Percentiles rank a stretch among this genome's conserved stretches.
Evolutionary conservation across 371 early-diverging fungal genomes (phyloP).

Genomic region (Fennellomyces sp.): DNA sequence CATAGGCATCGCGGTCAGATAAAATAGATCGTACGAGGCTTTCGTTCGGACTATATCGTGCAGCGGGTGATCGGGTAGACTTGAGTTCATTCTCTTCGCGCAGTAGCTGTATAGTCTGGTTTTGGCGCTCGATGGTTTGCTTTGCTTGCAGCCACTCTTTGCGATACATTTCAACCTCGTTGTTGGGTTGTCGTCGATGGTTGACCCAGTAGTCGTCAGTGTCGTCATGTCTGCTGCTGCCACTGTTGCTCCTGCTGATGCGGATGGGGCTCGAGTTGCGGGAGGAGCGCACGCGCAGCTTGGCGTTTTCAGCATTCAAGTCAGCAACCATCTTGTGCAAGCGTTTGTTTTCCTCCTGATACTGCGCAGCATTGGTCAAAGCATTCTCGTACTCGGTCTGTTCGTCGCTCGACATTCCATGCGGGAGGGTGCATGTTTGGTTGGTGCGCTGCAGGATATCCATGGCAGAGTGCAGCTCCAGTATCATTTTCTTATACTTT

Average conservation of each 20-base stretch:
- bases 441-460: constrained; percentile 36
- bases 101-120: constrained; percentile 26
- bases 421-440: constrained; percentile 48
- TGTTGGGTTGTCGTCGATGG: background rate
- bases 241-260: constrained; percentile 9
- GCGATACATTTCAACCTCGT: constrained; percentile 16
- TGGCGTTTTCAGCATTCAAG: constrained; percentile 36
- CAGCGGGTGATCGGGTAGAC: background rate
- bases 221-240: constrained; percentile 15
- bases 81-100: constrained; percentile 13
- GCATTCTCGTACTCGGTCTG: constrained; percentile 44
- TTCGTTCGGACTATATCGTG: constrained; percentile 11
- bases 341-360: constrained; percentile 39
- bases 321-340: constrained; percentile 35
- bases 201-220: constrained; percentile 12
- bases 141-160: constrained; percentile 33
- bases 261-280: constrained; percentile 19
- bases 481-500: constrained; percentile 51
- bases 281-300: constrained; percentile 27
- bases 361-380: constrained; percentile 29
- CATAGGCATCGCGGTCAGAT: constrained; percentile 26
- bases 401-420: constrained; percentile 60
- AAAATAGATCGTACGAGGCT: constrained; percentile 25
- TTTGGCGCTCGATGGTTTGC: constrained; percentile 33
- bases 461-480: constrained; percentile 48